Evolutionary conservation across 306 rosid genomes (phyloP).

Genomic region (Senna siamea): DNA sequence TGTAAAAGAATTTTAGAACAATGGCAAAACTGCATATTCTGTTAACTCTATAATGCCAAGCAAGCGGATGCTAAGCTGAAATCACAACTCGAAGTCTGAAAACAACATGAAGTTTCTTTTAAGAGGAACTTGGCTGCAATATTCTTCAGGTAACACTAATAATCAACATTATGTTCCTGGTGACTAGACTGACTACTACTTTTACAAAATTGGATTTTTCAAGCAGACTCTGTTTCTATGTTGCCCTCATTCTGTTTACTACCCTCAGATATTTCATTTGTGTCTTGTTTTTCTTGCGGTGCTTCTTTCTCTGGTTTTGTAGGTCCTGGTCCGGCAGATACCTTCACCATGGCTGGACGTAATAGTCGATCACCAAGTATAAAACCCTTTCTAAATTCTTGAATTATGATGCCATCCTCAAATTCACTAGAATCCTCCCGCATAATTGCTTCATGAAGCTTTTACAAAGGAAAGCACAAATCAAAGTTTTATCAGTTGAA

Average conservation of each 20-base stretch:
- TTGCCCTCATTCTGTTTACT: constrained; percentile 19
- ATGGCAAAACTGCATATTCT: constrained; percentile 14
- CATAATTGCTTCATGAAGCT: constrained; percentile 98
- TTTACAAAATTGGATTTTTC: constrained; percentile 43
- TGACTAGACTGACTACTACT: constrained; percentile 40
- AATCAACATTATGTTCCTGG: constrained; percentile 33
- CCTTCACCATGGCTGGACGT: constrained; percentile 96
- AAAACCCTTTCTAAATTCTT: constrained; percentile 88
- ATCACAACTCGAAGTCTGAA: constrained; percentile 45
- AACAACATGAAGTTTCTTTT: constrained; percentile 23
- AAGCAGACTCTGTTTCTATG: constrained; percentile 51
- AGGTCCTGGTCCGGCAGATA: constrained; percentile 97
- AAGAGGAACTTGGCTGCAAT: constrained; percentile 32
- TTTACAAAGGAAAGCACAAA: constrained; percentile 37
- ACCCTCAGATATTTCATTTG: constrained; percentile 41
- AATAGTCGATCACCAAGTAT: constrained; percentile 81
- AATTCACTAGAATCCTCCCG: constrained; percentile 77
- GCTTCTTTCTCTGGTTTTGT: constrained; percentile 58
- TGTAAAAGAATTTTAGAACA: constrained; percentile 21
- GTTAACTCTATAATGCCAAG: constrained; percentile 32
- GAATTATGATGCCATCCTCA: constrained; percentile 75
- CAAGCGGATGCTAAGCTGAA: constrained; percentile 25
- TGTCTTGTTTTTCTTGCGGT: constrained; percentile 47
- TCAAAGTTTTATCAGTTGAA: constrained; percentile 41
- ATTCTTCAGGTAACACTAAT: constrained; percentile 35